Percentiles rank a stretch among this genome's conserved stretches.
These are phyloP conservation scores for Trypanosoma rangeli DNA, from an alignment of 208 protist genomes.

Conservation along the genomic window DNA sequence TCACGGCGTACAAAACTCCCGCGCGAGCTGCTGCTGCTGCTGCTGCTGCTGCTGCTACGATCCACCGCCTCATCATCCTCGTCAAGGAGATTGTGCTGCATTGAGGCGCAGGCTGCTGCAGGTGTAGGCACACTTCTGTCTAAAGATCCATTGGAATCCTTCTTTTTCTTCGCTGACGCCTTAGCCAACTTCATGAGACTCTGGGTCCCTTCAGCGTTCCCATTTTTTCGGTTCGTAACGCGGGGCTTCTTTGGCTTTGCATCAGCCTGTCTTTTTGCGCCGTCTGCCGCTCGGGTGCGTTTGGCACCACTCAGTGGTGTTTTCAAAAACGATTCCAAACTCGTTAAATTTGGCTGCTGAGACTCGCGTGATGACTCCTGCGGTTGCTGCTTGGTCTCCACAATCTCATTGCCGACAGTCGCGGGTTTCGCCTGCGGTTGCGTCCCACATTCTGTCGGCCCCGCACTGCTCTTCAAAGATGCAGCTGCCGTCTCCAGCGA, in stretches of 20 bases:
- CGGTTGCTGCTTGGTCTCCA: background rate
- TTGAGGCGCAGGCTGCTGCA: background rate
- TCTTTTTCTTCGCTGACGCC: slow-evolving; percentile 47
- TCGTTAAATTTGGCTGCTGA: slow-evolving; percentile 9
- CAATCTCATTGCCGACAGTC: background rate
- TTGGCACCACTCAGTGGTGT: slow-evolving; percentile 34
- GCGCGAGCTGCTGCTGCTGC: background rate
- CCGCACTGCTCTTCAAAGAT: background rate
- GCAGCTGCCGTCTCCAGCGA: background rate
- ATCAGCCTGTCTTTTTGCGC: background rate
- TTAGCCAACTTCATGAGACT: slow-evolving; percentile 74
- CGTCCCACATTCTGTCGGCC: background rate
- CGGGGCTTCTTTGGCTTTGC: slow-evolving; percentile 24
- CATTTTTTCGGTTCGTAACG: slow-evolving; percentile 19
- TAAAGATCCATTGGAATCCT: background rate
- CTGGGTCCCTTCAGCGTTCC: slow-evolving; percentile 37
- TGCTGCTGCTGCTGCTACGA: background rate
- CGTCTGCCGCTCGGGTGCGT: background rate
- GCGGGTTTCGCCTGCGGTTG: background rate
- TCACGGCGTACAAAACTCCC: background rate
- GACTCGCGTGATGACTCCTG: background rate
- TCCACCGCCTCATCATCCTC: slow-evolving; percentile 20
- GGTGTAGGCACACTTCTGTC: background rate
- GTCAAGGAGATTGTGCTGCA: slow-evolving; percentile 18
- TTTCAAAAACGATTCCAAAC: slow-evolving; percentile 41